phyloP scores from a whole-genome alignment of 176 grass and related monocot species.

The Ampelocalamus luodianensis region DNA sequence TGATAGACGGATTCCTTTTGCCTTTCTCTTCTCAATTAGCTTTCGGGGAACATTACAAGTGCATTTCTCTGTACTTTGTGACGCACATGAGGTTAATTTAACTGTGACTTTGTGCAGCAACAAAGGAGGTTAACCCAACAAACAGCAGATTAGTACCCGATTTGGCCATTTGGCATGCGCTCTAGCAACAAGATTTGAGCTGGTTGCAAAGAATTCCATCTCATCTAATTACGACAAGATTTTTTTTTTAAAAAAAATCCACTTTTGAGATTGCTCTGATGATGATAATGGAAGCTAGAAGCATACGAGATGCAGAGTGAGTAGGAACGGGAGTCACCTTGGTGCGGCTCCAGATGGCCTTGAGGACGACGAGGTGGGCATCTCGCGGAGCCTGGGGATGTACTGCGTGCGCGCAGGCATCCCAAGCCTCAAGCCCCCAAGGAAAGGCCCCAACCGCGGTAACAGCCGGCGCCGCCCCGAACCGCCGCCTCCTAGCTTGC shows the following conservation, averaged over 20 bases:
- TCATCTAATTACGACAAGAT: background rate
- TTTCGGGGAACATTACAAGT: background rate
- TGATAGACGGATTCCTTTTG: background rate
- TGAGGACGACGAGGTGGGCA: constrained; percentile 73
- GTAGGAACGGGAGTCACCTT: background rate
- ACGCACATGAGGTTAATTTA: background rate
- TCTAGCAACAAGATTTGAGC: background rate
- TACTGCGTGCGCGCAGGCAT: constrained; percentile 71
- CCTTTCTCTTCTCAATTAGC: background rate
- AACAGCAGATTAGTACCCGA: background rate
- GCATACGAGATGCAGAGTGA: background rate
- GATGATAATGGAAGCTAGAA: background rate
- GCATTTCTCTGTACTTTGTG: background rate
- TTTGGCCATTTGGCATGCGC: background rate
- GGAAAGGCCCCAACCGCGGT: no score
- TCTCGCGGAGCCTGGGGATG: constrained; percentile 85
- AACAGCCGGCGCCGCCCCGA: no score
- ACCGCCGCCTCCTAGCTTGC: no score
- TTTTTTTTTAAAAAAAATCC: background rate
- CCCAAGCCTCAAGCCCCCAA: no score
- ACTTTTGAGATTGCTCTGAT: background rate
- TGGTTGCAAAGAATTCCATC: background rate
- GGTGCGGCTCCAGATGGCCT: constrained; percentile 89
- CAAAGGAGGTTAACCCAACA: background rate
- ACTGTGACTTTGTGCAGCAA: background rate